A percentile compares a stretch with the other conserved stretches of the same genome.
Evolutionary conservation across 2,329 filamentous ascomycete genomes (phyloP).

Genomic region (Fusarium torulosum): DNA sequence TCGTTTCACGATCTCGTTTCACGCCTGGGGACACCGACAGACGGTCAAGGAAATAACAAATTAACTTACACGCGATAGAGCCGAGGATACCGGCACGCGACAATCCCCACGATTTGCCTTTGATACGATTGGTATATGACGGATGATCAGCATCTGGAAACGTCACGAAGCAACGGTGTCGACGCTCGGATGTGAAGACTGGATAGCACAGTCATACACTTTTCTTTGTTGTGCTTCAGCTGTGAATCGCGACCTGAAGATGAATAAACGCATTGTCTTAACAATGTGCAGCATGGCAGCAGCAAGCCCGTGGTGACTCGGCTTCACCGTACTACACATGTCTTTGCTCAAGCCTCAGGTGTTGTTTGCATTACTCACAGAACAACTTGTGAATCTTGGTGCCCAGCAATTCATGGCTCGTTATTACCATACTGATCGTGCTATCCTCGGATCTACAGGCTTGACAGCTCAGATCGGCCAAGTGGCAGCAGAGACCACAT

Average conservation of each 20-base stretch:
- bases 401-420: neutral
- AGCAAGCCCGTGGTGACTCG: neutral
- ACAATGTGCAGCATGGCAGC: conserved; percentile 9
- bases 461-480: conserved; percentile 10
- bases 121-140: conserved; percentile 8
- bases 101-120: neutral
- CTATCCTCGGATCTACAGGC: neutral
- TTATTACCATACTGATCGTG: neutral
- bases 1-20: conserved; percentile 44
- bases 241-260: too few relatives aligned
- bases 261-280: conserved; percentile 1
- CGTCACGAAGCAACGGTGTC: conserved; percentile 11
- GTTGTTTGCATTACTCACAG: neutral
- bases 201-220: conserved; percentile 5
- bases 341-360: neutral
- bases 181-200: conserved; percentile 17
- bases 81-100: conserved; percentile 29
- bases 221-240: neutral
- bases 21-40: conserved; percentile 30
- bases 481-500: neutral
- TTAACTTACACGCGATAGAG: neutral
- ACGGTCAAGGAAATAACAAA: conserved; percentile 32
- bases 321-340: neutral
- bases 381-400: neutral
- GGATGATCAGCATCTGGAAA: conserved; percentile 10